Percentiles rank a stretch among this genome's conserved stretches.
phyloP scores from a whole-genome alignment of 305 asterid genomes.

The Caryopteris hybrid region DNA sequence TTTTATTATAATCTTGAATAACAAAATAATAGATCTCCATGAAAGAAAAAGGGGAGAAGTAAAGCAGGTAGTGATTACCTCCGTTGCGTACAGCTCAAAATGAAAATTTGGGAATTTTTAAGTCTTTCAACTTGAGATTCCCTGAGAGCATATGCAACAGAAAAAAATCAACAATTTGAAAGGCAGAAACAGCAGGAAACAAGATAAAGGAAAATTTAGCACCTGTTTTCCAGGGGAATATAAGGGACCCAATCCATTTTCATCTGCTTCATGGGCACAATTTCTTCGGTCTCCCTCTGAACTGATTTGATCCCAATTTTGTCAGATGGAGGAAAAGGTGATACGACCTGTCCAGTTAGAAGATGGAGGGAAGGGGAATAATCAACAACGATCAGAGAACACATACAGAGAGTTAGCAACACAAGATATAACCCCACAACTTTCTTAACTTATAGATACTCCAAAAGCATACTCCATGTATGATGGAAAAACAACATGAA shows the following conservation, averaged over 20 bases:
- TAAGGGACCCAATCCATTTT: conserved; percentile 97
- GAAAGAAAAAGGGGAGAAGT: conserved; percentile 18
- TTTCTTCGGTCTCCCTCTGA: conserved; percentile 87
- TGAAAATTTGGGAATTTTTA: conserved; percentile 59
- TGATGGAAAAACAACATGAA: background rate
- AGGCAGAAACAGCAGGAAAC: conserved; percentile 4
- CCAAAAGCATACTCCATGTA: background rate
- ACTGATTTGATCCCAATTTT: conserved; percentile 88
- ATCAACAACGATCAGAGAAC: background rate
- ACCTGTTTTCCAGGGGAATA: conserved; percentile 76
- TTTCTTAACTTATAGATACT: background rate
- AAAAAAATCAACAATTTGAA: conserved; percentile 1
- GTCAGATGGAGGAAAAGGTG: conserved; percentile 94
- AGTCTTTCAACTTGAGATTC: conserved; percentile 76
- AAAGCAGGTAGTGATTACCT: conserved; percentile 59
- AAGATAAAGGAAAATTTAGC: background rate
- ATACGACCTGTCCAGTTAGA: conserved; percentile 49
- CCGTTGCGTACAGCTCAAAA: conserved; percentile 69
- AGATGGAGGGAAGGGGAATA: conserved; percentile 4
- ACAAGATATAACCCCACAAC: background rate
- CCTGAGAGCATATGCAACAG: conserved; percentile 31
- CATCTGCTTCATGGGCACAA: conserved; percentile 90
- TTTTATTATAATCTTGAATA: background rate
- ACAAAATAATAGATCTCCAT: background rate
- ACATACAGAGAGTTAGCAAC: background rate